Evolutionary conservation across 108 stramenopile species (phyloP), one percentile per base, ranked within the genome.

Genomic region (Tribonema minus): DNA sequence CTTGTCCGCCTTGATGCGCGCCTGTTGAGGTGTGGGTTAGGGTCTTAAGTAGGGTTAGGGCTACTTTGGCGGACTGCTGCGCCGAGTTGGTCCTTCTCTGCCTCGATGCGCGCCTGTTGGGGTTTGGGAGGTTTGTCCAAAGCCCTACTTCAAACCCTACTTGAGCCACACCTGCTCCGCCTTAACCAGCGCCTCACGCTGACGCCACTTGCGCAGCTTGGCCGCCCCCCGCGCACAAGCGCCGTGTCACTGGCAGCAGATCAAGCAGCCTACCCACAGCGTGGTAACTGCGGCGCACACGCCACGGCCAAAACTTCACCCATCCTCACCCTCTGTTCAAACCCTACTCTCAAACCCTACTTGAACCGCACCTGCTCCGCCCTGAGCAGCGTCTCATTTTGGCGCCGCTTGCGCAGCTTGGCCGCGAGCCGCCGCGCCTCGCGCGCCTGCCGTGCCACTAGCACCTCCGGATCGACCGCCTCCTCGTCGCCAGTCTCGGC

Each of bases 21-120:
- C 46, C 20, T 54, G n/a, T n/a, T n/a, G n/a, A n/a, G n/a, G n/a
- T 15, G 23, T n/a, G n/a, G n/a, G n/a, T n/a, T n/a, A n/a, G n/a
- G n/a, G n/a, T n/a, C n/a, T n/a, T n/a, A n/a, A n/a, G n/a, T n/a
- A n/a, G n/a, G n/a, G n/a, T n/a, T n/a, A n/a, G n/a, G n/a, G n/a
- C n/a, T n/a, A n/a, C n/a, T n/a, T n/a, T n/a, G n/a, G 1, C 68
- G 64, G 23, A 79, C 68, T 25, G 74, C 80, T 30, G 65, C 63
- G n/a, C 78, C 79, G 70, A 82, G 72, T 37, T 82, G 76, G 64
- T 37, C 71, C 34, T 80, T 78, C 62, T 35, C 71, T 61, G 64
- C 29, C 2, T 37, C 12, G 3, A 26, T 32, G 6, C 46, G 46
- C 15, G 46, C 46, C 20, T 54, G n/a, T n/a, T n/a, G n/a, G n/a